These are phyloP conservation scores for Talaromyces sp. DNA, from an alignment of 2,329 filamentous ascomycete species.

Conservation along the genomic window DNA sequence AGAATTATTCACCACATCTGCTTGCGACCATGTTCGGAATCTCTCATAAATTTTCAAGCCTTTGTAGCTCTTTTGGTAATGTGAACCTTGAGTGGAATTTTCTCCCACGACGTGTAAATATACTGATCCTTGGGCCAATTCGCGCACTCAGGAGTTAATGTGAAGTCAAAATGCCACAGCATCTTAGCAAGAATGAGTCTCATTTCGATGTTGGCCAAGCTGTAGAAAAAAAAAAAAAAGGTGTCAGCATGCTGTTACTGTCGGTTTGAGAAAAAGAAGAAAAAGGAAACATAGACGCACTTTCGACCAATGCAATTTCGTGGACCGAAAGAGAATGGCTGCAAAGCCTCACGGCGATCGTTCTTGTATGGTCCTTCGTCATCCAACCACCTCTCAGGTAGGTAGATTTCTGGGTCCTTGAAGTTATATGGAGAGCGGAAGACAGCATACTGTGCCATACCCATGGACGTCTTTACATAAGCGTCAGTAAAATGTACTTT, in stretches of 20 bases:
- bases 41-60: background rate
- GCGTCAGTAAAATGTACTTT: background rate
- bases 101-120: conserved; percentile 43
- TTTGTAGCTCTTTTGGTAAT: conserved; percentile 28
- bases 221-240: conserved; percentile 20
- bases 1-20: background rate
- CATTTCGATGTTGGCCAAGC: conserved; percentile 53
- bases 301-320: conserved; percentile 53
- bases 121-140: conserved; percentile 41
- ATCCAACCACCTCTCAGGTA: conserved; percentile 43
- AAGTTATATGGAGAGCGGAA: conserved; percentile 47
- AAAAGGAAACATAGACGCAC: conserved; percentile 30
- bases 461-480: background rate
- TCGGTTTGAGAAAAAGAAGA: background rate
- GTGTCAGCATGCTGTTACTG: background rate
- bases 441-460: conserved; percentile 47
- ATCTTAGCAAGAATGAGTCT: conserved; percentile 49
- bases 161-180: conserved; percentile 51
- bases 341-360: conserved; percentile 46
- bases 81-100: conserved; percentile 35
- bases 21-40: background rate
- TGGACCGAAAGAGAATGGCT: conserved; percentile 51
- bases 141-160: conserved; percentile 35
- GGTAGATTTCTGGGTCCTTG: conserved; percentile 44
- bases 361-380: conserved; percentile 32